Percentiles rank a stretch among this genome's conserved stretches.
phyloP scores from a whole-genome alignment of 345 rosid genomes.

The Hevea brasiliensis region DNA sequence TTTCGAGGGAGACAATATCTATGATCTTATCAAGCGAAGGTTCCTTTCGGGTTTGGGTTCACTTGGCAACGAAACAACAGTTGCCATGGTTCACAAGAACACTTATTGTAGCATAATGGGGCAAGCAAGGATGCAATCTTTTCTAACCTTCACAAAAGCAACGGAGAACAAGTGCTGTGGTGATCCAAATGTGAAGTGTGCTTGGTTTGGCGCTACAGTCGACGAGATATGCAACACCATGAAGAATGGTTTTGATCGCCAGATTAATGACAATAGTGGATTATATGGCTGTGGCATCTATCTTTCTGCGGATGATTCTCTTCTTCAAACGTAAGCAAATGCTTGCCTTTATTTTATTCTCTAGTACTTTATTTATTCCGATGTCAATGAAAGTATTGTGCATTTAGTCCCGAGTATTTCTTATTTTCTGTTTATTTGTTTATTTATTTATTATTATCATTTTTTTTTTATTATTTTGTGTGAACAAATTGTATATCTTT shows the following conservation, averaged over 20 bases:
- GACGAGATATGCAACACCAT: slow-evolving; percentile 45
- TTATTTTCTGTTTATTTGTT: no score
- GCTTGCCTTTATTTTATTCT: not conserved
- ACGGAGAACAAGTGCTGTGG: slow-evolving; percentile 49
- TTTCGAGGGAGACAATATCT: slow-evolving; percentile 46
- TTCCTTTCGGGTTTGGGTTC: slow-evolving; percentile 43
- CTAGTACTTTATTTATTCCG: not conserved
- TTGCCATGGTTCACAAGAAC: slow-evolving; percentile 48
- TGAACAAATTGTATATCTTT: not conserved
- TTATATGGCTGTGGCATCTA: slow-evolving; percentile 61
- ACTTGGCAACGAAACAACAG: slow-evolving; percentile 36
- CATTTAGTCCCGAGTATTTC: not conserved
- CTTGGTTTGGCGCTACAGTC: slow-evolving; percentile 59
- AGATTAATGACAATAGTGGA: slow-evolving; percentile 29
- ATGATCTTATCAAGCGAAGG: slow-evolving; percentile 44
- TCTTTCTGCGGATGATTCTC: slow-evolving; percentile 57
- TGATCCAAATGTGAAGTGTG: slow-evolving; percentile 53
- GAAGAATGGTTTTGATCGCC: slow-evolving; percentile 59
- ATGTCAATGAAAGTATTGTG: not conserved
- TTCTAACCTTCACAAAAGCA: slow-evolving; percentile 52
- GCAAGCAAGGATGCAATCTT: slow-evolving; percentile 55
- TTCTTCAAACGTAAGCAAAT: slow-evolving; percentile 54
- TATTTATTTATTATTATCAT: no score
- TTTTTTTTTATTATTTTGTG: no score
- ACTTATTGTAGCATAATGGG: slow-evolving; percentile 29